Percentiles rank a stretch among this genome's conserved stretches.
Evolutionary conservation across 257 asterid genomes (phyloP).

Genomic region (Solanum tarijense): DNA sequence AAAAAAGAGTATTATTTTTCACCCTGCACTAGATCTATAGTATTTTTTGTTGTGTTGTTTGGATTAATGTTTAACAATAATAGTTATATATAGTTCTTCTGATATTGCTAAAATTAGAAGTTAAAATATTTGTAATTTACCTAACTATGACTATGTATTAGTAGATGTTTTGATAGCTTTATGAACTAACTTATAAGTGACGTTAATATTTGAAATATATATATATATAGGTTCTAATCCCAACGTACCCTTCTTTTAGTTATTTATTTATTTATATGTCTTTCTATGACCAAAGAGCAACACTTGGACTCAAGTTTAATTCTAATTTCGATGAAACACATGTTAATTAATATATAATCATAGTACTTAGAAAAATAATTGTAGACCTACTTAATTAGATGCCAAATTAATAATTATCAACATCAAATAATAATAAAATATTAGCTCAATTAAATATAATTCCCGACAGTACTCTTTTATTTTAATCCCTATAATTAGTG

Average conservation of each 20-base stretch:
- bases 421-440: neutral
- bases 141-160: neutral
- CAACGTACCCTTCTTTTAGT: neutral
- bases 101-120: neutral
- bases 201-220: too few relatives aligned
- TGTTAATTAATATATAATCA: neutral
- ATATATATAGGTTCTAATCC: constrained; percentile 3
- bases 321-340: neutral
- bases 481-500: neutral
- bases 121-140: neutral
- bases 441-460: neutral
- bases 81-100: neutral
- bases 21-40: neutral
- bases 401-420: neutral
- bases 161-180: neutral
- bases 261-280: neutral
- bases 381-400: neutral
- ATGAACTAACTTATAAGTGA: neutral
- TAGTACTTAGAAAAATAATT: neutral
- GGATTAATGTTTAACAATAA: neutral
- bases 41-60: neutral
- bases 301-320: neutral
- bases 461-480: neutral
- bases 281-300: neutral
- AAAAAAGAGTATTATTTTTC: too few relatives aligned